Evolutionary conservation across 1,139 yeast genomes (phyloP), one percentile per base, ranked within the genome.

Genomic region (Pichia sp.): DNA sequence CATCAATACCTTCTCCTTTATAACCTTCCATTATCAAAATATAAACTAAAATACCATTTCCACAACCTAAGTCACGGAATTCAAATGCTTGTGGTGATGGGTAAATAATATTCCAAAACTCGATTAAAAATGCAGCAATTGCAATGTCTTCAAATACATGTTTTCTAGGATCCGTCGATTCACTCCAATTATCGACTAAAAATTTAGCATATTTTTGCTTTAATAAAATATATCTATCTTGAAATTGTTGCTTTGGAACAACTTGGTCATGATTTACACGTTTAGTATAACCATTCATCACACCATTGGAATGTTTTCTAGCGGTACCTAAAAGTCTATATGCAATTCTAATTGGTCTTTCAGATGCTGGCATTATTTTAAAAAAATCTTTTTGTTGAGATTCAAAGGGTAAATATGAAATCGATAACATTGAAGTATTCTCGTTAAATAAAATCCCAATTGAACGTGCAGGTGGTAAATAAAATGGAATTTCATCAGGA

Each of bases 141-240:
- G 96, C 95, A 46, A 92, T 74, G 61, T 92, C 98, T 67, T 92
- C 98, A 66, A 90, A 92, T 0, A 90, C 97, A 65, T 92, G 98
- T 62, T 92, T 92, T 55, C 82, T 77, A 1, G 97, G 97, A 63
- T 92, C 97, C 2, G 98, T 92, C 38, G 82, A 80, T 63, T 92
- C 98, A 23, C 74, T 79, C 98, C 98, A 92, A 55, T 74, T 76
- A 35, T 81, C 84, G n/a, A 89, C 90, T 44, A 90, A 66, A 23
- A 69, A 65, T 35, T 82, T 77, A 0, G 96, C 87, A 60, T 90
- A 86, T 60, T 82, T 85, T 60, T 83, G 86, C 65, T 92, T 92
- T 55, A 92, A 70, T 29, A 77, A 70, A 37, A 87, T 82, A 60
- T 92, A 92, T 48, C 86, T 68, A 58, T 87, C 84, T 62, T 92